These are phyloP conservation scores for Euptelea pleiosperma DNA, from an alignment of 164 flowering plant species.

Conservation along the genomic window DNA sequence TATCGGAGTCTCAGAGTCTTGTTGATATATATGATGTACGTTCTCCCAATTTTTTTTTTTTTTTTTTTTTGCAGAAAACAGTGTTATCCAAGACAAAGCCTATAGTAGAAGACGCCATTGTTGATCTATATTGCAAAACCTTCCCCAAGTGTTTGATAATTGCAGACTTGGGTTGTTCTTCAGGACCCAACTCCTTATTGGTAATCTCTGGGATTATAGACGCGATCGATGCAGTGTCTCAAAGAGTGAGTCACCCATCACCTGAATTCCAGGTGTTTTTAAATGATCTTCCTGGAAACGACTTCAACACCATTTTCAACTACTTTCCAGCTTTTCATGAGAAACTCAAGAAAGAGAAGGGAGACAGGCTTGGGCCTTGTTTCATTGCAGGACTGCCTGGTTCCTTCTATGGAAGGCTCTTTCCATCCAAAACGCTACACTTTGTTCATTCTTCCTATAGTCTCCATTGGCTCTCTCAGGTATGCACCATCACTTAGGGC, in stretches of 20 bases:
- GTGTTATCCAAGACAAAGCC: slow-evolving; percentile 34
- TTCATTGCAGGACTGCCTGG: slow-evolving; percentile 50
- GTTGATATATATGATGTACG: too few species aligned
- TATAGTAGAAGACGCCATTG: slow-evolving; percentile 40
- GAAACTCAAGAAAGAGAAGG: slow-evolving; percentile 19
- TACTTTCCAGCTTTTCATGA: slow-evolving; percentile 30
- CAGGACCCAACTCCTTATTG: slow-evolving; percentile 63
- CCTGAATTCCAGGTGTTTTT: slow-evolving; percentile 43
- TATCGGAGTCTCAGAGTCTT: too few species aligned
- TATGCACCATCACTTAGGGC: too few species aligned
- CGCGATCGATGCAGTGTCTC: slow-evolving; percentile 13
- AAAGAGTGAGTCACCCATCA: neutral
- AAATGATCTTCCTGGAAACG: slow-evolving; percentile 57
- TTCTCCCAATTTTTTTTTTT: neutral
- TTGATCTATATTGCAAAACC: slow-evolving; percentile 21
- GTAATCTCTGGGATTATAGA: slow-evolving; percentile 31
- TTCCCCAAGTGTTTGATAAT: slow-evolving; percentile 23
- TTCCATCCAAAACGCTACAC: slow-evolving; percentile 40
- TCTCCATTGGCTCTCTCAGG: slow-evolving; percentile 62
- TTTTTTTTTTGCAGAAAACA: slow-evolving; percentile 37
- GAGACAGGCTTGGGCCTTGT: slow-evolving; percentile 26
- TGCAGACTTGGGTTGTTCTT: slow-evolving; percentile 68
- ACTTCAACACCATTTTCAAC: slow-evolving; percentile 50
- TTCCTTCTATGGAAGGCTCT: slow-evolving; percentile 59
- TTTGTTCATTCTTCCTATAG: slow-evolving; percentile 68